phyloP scores from a whole-genome alignment of 2,329 filamentous ascomycete genomes.

The Colletotrichum navitas region DNA sequence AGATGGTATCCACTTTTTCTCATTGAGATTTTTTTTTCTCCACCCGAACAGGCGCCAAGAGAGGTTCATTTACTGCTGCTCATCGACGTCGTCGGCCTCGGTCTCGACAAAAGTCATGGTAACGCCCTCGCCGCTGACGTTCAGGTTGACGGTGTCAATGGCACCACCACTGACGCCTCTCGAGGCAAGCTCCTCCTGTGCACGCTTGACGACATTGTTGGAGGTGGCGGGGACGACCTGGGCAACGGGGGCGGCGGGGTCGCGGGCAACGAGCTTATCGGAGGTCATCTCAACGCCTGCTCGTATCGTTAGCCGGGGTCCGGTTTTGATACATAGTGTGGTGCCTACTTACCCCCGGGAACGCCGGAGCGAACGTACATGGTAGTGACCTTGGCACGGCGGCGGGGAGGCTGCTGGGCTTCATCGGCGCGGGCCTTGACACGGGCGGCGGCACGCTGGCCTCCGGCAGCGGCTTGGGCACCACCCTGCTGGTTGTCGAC shows the following conservation, averaged over 20 bases:
- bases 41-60: not conserved
- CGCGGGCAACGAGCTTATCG: constrained; percentile 39
- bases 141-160: constrained; percentile 60
- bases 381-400: constrained; percentile 59
- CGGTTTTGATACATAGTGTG: not conserved
- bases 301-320: not conserved
- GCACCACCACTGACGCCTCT: constrained; percentile 44
- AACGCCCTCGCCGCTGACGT: constrained; percentile 59
- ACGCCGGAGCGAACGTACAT: constrained; percentile 61
- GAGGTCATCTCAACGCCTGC: constrained; percentile 37
- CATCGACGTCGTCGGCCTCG: constrained; percentile 48
- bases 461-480: constrained; percentile 19
- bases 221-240: constrained; percentile 24
- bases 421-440: constrained; percentile 38
- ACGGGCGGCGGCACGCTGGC: constrained; percentile 6
- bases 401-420: constrained; percentile 47
- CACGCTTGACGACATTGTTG: constrained; percentile 36
- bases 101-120: constrained; percentile 62
- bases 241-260: constrained; percentile 26
- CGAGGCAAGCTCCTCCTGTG: constrained; percentile 40
- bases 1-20: not conserved
- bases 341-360: constrained; percentile 54
- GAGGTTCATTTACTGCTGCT: constrained; percentile 47
- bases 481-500: constrained; percentile 50
- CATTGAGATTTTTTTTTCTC: not conserved